Base-by-base conservation (phyloP, 768 basidiomycete genomes). In the Lactifluus hygrophoroides region DNA sequence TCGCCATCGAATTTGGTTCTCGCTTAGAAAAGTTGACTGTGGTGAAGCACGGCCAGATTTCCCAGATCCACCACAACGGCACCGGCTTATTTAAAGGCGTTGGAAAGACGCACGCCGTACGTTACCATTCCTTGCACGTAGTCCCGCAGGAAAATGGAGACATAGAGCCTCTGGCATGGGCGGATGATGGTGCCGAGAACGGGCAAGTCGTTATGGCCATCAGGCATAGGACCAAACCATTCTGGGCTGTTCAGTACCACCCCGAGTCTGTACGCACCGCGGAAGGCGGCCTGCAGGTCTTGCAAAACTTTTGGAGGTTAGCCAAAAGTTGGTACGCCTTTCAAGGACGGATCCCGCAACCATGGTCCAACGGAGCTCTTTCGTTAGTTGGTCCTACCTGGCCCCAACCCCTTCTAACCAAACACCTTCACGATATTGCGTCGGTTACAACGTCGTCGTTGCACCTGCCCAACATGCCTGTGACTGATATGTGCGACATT, bases 201-300 rank as follows among this genome's bases (percentile, higher is more conserved):
- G 86, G 85, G 6, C 75, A 65, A 44, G 83, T 90, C 21, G 75
- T 89, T 46, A 92, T 93, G 90, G 88, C 83, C 40, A 72, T 80
- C 27, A 79, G 77, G 62, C 90, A 93, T 67, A 74, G 62, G 50
- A 70, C 64, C 23, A 78, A 76, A 59, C 90, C 90, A 4, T 88
- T 90, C 66, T 92, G 87, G 85, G 89, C 86, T 3, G 90, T 93
- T 23, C 90, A 93, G 66, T 93, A 92, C 68, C 90, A 93, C 68
- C 90, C 90, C 6, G 90, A 92, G 67, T 92, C 90, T 4, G 80
- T 87, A 3, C 77, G 86, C 64, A 92, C 89, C 2, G 73, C 75
- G 43, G 80, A 78, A 2, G 86, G 85, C 6, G 89, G 89, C 1
- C 65, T 77, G n/a, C 77, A 84, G 56, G 80, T 90, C 16, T 62